Base-by-base conservation (phyloP, 2,329 filamentous ascomycete species). In the Phialemoniopsis sp. region DNA sequence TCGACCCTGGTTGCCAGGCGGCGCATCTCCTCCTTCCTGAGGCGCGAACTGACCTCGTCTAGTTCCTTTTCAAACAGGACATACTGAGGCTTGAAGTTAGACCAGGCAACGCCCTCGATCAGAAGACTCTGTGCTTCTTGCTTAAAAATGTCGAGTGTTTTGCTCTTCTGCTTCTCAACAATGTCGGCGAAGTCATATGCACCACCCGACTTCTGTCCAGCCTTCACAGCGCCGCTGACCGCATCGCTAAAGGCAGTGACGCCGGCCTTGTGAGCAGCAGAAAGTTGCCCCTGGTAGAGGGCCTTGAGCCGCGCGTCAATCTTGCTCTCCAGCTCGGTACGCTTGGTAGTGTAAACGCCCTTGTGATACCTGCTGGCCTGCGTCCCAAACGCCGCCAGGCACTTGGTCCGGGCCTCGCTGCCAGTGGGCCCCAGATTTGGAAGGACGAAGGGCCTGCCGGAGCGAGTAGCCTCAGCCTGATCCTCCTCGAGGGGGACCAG, bases 281-380 rank as follows among this genome's bases (percentile, higher is more conserved):
- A 78, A 31, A 98, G 72, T 58, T 98, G 93, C n/a, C 86, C 87
- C 37, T 86, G 80, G 64, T 93, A 96, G 10, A 98, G 73, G 2
- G 83, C 71, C 68, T 95, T 97, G 38, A 98, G 74, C 28, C 93
- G 79, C n/a, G 79, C 73, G 57, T 97, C 93, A 30, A 96, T 77
- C 64, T 95, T 96, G 53, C 70, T 71, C 58, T 93, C 87, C 8
- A 98, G 75, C 57, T 98, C 93, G 3, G 79, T 73, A 46, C 81
- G 80, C 67, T 98, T 98, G 42, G 87, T 79, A 48, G 80, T 74
- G 62, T 93, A 98, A 13, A 98, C 93, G 14, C 85, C 89, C 67
- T 97, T 97, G 72, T 97, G 93, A 59, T 98, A 98, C 46, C 93
- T 78, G 58, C 90, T 90, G 2, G 93, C 93, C 58, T 95, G 89